phyloP scores from a whole-genome alignment of 768 basidiomycete species.

The Xanthoconium stramineum region DNA sequence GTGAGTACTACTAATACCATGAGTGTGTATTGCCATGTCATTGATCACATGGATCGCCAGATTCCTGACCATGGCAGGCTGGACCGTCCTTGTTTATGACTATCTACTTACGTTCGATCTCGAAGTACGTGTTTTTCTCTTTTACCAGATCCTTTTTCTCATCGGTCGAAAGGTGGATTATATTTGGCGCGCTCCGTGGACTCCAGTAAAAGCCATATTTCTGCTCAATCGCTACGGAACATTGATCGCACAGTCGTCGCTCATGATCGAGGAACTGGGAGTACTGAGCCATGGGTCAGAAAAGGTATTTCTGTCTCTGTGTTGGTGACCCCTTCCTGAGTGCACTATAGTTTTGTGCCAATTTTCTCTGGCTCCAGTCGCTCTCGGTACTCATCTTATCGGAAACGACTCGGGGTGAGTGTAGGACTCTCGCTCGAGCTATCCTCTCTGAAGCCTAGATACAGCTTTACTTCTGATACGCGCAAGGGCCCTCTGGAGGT shows the following conservation, averaged over 20 bases:
- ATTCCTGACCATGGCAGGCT: not conserved
- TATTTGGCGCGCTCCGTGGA: conserved; percentile 5
- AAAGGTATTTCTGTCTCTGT: not conserved
- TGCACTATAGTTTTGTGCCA: conserved; percentile 7
- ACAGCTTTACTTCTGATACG: conserved; percentile 17
- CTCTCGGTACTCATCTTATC: not conserved
- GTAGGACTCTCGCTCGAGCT: not conserved
- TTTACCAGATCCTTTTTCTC: not conserved
- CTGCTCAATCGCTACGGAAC: no score
- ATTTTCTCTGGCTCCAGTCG: not conserved
- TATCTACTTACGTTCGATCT: conserved; percentile 10
- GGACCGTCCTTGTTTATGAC: conserved; percentile 5
- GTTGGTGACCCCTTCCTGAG: not conserved
- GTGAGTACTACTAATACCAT: not conserved
- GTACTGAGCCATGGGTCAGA: conserved; percentile 1
- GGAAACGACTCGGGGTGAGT: conserved; percentile 16
- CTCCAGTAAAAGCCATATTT: conserved; percentile 3
- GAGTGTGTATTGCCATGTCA: not conserved
- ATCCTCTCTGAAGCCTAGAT: not conserved
- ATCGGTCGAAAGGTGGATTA: conserved; percentile 1
- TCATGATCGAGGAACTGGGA: conserved; percentile 14
- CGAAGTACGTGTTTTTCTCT: conserved; percentile 10
- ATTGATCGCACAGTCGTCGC: not conserved
- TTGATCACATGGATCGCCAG: not conserved
- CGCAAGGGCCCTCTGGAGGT: conserved; percentile 18